Base-by-base conservation (phyloP, 495 filamentous ascomycete species). In the Glarea lozoyensis region DNA sequence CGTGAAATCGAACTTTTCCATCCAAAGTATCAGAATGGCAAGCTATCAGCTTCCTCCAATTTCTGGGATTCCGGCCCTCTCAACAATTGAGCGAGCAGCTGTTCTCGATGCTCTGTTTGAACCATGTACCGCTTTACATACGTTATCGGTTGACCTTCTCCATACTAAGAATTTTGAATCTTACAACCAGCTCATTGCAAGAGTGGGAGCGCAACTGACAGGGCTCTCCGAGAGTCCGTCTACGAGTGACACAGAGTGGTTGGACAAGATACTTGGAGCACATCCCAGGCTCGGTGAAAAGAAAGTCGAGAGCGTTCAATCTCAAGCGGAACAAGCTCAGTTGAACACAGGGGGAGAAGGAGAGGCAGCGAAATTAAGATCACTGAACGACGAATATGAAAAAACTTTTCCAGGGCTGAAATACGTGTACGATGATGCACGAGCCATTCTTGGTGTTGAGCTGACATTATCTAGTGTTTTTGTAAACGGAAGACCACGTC, bases 51-150 rank as follows among this genome's bases (percentile, higher is more conserved):
- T 84, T 24, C 79, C 80, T 21, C 43, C 67, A n/a, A 62, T 72
- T 40, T 54, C 62, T 18, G 55, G 51, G 4, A 58, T 88, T 27
- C 63, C 73, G 36, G 56, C 68, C 12, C 69, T 83, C 41, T 61
- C 82, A 10, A 67, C 74, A 15, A 59, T 68, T 20, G 62, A 75
- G 25, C 72, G 78, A 37, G 69, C 74, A 35, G 61, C 70, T 13
- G 69, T 85, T 37, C 81, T 95, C 37, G 85, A 93, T 62, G 68
- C 72, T 4, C 84, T 96, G 37, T 97, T 96, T 64, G 90, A 97
- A 55, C 82, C 90, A 11, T 87, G 80, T 12, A 61, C 75, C 7
- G 75, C 82, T 21, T 72, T 96, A 2, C 85, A 88, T 57, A 66
- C 72, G 17, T 69, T 94, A 36, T 77, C 79, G 41, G 56, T 85